Evolutionary conservation across 805 yeast species (phyloP).

Genomic region (Lipomyces kockii): DNA sequence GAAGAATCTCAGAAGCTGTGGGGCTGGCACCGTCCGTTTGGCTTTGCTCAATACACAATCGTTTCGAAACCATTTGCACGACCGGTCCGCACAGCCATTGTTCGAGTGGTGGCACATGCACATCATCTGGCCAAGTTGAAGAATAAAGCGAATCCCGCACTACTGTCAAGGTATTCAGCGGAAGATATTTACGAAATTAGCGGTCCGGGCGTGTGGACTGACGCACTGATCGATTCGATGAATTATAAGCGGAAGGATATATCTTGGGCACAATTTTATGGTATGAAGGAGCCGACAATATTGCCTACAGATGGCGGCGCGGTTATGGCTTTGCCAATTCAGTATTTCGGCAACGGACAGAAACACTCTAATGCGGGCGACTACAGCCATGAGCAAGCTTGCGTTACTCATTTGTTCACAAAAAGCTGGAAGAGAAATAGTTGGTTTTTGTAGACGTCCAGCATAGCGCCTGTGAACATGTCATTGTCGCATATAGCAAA

Average conservation of each 20-base stretch:
- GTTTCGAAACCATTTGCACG: conserved; percentile 33
- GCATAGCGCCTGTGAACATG: not conserved
- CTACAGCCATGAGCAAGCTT: conserved; percentile 24
- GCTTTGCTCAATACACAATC: conserved; percentile 30
- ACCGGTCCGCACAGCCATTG: conserved; percentile 32
- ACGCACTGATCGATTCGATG: conserved; percentile 30
- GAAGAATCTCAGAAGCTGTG: conserved; percentile 21
- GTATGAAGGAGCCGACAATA: conserved; percentile 11
- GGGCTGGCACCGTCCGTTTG: conserved; percentile 33
- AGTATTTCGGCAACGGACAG: conserved; percentile 35
- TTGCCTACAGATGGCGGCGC: conserved; percentile 27
- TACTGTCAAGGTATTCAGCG: conserved; percentile 17
- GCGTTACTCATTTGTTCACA: conserved; percentile 30
- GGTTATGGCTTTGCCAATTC: conserved; percentile 24
- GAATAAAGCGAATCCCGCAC: conserved; percentile 9
- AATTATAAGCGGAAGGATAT: conserved; percentile 22
- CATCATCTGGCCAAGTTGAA: conserved; percentile 19
- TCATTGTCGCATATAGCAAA: not conserved
- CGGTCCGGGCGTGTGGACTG: conserved; percentile 36
- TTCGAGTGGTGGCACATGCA: conserved; percentile 32
- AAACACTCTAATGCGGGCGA: conserved; percentile 32
- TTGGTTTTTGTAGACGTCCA: conserved; percentile 20
- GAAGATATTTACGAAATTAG: conserved; percentile 30
- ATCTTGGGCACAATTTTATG: conserved; percentile 29
- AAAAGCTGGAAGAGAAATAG: conserved; percentile 19